Evolutionary conservation across 202 grass and related monocot genomes (phyloP).

Genomic region (Setaria viridis): DNA sequence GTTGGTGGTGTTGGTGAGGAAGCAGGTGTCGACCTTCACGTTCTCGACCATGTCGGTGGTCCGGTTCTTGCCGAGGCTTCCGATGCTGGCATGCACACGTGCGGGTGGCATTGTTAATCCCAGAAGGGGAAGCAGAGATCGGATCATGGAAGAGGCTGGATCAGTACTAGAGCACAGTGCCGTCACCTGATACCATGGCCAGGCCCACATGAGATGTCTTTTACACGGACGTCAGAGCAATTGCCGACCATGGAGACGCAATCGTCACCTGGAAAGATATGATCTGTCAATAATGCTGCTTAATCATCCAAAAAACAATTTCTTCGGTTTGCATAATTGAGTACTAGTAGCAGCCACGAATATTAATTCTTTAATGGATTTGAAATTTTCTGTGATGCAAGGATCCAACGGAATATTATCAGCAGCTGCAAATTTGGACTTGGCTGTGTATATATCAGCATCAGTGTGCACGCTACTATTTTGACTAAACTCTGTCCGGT

Average conservation of each 20-base stretch:
- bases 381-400: neutral
- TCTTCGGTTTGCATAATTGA: neutral
- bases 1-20: conserved; percentile 74
- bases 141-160: neutral
- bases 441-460: neutral
- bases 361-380: neutral
- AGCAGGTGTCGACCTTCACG: conserved; percentile 65
- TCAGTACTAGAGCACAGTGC: neutral
- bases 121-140: neutral
- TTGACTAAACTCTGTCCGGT: conserved; percentile 9
- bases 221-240: conserved; percentile 65
- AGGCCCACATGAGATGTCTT: conserved; percentile 72
- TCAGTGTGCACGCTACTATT: neutral
- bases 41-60: conserved; percentile 56
- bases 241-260: conserved; percentile 85
- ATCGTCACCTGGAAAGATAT: conserved; percentile 68
- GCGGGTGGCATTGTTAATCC: neutral
- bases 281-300: neutral
- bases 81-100: conserved; percentile 55
- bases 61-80: conserved; percentile 76
- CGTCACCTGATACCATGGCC: conserved; percentile 88
- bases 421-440: conserved; percentile 5
- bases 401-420: neutral
- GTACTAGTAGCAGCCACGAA: neutral
- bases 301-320: neutral